These are phyloP conservation scores for Starmerella apicola DNA, from an alignment of 805 yeast species.

Conservation along the genomic window DNA sequence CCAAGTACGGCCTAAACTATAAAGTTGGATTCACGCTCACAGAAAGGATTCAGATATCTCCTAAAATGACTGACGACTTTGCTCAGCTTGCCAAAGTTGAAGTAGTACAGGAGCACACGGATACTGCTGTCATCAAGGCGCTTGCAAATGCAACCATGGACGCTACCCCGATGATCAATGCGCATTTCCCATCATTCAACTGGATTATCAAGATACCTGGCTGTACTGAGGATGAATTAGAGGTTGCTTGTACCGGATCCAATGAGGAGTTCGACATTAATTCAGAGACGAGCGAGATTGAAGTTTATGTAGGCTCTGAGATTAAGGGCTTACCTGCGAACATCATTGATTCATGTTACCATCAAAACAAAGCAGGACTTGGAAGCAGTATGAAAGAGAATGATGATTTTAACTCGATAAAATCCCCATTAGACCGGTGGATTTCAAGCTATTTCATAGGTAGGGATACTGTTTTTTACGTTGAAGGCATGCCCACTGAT, in stretches of 20 bases:
- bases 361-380: too few relatives aligned
- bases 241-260: conserved; percentile 13
- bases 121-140: conserved; percentile 11
- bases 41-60: conserved; percentile 5
- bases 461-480: conserved; percentile 12
- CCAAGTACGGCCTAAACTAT: conserved; percentile 16
- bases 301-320: conserved; percentile 12
- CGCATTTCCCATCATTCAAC: conserved; percentile 21
- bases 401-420: too few relatives aligned
- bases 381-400: neutral
- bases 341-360: conserved; percentile 20
- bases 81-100: conserved; percentile 8
- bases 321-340: conserved; percentile 18
- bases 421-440: conserved; percentile 24
- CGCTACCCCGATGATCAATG: conserved; percentile 12
- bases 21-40: conserved; percentile 6
- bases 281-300: conserved; percentile 5
- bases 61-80: conserved; percentile 11
- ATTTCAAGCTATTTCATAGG: conserved; percentile 23
- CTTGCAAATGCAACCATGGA: conserved; percentile 8
- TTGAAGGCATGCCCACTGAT: conserved; percentile 17
- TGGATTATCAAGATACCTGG: conserved; percentile 25
- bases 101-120: neutral
- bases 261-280: conserved; percentile 14
- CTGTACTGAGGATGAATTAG: conserved; percentile 16